phyloP scores from a whole-genome alignment of 2,329 filamentous ascomycete species.

The Exophiala spinifera region DNA sequence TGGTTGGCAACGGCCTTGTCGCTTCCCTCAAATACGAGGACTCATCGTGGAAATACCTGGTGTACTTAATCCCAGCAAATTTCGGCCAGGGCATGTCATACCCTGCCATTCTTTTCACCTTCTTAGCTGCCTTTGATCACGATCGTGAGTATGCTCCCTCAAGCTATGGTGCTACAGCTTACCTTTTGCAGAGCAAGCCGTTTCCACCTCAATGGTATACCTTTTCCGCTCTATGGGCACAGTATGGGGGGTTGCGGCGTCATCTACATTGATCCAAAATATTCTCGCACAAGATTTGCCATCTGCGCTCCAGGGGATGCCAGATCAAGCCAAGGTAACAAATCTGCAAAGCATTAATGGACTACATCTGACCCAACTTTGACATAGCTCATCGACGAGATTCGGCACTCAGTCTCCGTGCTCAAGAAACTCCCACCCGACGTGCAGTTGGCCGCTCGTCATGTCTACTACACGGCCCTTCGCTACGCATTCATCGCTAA shows the following conservation, averaged over 20 bases:
- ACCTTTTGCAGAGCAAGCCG: slow-evolving; percentile 54
- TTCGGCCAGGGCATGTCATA: slow-evolving; percentile 48
- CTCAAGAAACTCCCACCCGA: slow-evolving; percentile 56
- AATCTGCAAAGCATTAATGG: slow-evolving; percentile 25
- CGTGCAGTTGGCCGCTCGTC: slow-evolving; percentile 54
- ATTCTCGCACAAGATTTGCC: slow-evolving; percentile 56
- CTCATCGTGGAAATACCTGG: slow-evolving; percentile 44
- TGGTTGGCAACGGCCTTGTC: slow-evolving; percentile 43
- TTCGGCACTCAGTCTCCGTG: slow-evolving; percentile 59
- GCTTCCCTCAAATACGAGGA: slow-evolving; percentile 43
- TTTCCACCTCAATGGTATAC: slow-evolving; percentile 62
- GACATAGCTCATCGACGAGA: slow-evolving; percentile 57
- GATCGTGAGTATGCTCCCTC: slow-evolving; percentile 44
- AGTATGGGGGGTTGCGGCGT: slow-evolving; percentile 63
- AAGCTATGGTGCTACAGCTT: neutral
- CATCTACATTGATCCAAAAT: slow-evolving; percentile 62
- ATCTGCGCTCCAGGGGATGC: slow-evolving; percentile 52
- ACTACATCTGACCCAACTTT: neutral
- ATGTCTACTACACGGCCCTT: slow-evolving; percentile 61
- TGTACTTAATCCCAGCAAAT: slow-evolving; percentile 46
- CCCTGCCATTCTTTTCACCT: slow-evolving; percentile 56
- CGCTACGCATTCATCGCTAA: slow-evolving; percentile 56
- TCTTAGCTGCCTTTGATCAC: slow-evolving; percentile 61
- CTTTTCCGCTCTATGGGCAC: slow-evolving; percentile 61
- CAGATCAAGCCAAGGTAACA: slow-evolving; percentile 57